phyloP scores from a whole-genome alignment of 345 rosid species.

The Mercurialis annua region DNA sequence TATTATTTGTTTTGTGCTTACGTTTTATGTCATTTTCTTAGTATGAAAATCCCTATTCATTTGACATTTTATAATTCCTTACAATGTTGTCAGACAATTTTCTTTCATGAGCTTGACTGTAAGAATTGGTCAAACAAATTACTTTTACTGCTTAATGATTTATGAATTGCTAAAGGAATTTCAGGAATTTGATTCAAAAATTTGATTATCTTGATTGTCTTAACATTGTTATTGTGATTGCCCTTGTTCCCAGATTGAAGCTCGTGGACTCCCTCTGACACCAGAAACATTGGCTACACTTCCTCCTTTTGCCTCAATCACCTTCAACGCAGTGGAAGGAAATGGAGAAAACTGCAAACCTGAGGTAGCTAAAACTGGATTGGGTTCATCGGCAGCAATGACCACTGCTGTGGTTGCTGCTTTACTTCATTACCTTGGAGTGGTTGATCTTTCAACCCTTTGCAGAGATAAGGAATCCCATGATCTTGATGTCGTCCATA shows the following conservation, averaged over 20 bases:
- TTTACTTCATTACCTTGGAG: constrained; percentile 83
- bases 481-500: constrained; percentile 74
- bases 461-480: constrained; percentile 37
- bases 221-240: constrained; percentile 22
- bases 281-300: constrained; percentile 72
- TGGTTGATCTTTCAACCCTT: constrained; percentile 56
- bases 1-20: neutral
- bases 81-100: neutral
- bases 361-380: constrained; percentile 98
- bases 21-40: neutral
- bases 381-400: constrained; percentile 99
- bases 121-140: neutral
- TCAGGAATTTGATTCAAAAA: neutral
- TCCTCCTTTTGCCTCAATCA: constrained; percentile 79
- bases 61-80: neutral
- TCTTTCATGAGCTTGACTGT: neutral
- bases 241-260: constrained; percentile 60
- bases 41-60: neutral
- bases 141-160: neutral
- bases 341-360: constrained; percentile 66
- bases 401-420: constrained; percentile 93
- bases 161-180: constrained; percentile 2
- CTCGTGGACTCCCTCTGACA: constrained; percentile 75
- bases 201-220: neutral
- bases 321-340: constrained; percentile 66